These are phyloP conservation scores for Candida albicans DNA, from an alignment of 1,139 yeast genomes.

Conservation along the genomic window DNA sequence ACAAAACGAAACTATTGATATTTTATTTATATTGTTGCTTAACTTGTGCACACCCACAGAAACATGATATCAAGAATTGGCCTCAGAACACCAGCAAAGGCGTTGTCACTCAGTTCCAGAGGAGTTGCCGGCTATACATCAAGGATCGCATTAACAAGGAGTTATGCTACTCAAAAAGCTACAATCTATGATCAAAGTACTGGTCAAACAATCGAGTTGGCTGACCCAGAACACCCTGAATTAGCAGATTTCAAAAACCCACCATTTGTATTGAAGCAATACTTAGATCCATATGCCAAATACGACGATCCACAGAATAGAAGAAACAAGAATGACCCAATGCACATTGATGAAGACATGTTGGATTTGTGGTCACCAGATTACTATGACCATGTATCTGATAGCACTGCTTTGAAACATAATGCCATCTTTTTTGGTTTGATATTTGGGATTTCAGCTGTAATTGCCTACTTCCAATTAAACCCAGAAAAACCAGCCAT, in stretches of 20 bases:
- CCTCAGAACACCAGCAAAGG: slow-evolving; percentile 16
- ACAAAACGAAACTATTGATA: background rate
- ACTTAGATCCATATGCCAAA: slow-evolving; percentile 67
- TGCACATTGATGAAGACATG: slow-evolving; percentile 69
- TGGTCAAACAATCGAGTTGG: slow-evolving; percentile 42
- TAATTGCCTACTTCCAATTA: slow-evolving; percentile 55
- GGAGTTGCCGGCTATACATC: background rate
- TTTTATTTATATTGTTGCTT: too few relatives aligned
- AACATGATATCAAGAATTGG: slow-evolving; percentile 33
- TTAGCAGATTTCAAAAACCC: slow-evolving; percentile 47
- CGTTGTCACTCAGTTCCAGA: slow-evolving; percentile 9
- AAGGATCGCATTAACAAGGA: slow-evolving; percentile 17
- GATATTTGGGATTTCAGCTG: slow-evolving; percentile 54
- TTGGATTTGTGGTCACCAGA: slow-evolving; percentile 90
- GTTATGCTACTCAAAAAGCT: slow-evolving; percentile 32
- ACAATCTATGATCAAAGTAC: slow-evolving; percentile 44
- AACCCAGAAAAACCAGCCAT: slow-evolving; percentile 77
- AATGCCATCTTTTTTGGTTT: slow-evolving; percentile 55
- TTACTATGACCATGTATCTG: slow-evolving; percentile 59
- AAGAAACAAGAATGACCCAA: slow-evolving; percentile 74
- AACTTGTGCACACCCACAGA: background rate
- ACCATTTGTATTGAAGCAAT: slow-evolving; percentile 53
- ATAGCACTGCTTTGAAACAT: slow-evolving; percentile 59
- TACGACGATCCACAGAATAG: slow-evolving; percentile 84
- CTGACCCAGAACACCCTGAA: slow-evolving; percentile 48